These are phyloP conservation scores for Tolypocladium tundrense DNA, from an alignment of 2,329 filamentous ascomycete species.

Conservation along the genomic window DNA sequence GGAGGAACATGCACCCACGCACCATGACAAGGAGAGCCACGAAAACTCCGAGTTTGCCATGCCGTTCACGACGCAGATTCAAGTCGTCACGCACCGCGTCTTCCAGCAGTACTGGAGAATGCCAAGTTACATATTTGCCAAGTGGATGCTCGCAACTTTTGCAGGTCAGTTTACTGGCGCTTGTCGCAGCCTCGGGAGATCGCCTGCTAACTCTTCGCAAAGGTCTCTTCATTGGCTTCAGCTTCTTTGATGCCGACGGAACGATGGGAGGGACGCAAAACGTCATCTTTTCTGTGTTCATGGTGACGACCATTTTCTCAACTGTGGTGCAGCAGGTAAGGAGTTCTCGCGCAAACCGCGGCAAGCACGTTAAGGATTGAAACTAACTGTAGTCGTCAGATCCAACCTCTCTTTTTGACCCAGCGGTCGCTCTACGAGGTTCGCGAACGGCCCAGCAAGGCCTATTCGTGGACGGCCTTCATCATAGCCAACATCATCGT, in stretches of 20 bases:
- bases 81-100: slow-evolving; percentile 54
- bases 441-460: slow-evolving; percentile 62
- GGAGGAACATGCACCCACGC: slow-evolving; percentile 5
- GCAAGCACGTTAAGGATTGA: too few relatives aligned
- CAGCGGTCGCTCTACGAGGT: slow-evolving; percentile 69
- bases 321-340: slow-evolving; percentile 51
- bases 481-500: slow-evolving; percentile 61
- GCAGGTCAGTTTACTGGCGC: slow-evolving; percentile 18
- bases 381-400: slow-evolving; percentile 23
- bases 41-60: slow-evolving; percentile 63
- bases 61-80: slow-evolving; percentile 56
- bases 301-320: slow-evolving; percentile 65
- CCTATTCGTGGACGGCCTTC: slow-evolving; percentile 68
- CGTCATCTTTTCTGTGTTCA: slow-evolving; percentile 65
- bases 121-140: slow-evolving; percentile 68
- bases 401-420: slow-evolving; percentile 67
- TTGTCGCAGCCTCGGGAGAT: not conserved
- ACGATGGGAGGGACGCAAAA: slow-evolving; percentile 63
- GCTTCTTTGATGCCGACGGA: slow-evolving; percentile 47
- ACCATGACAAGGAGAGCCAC: slow-evolving; percentile 7
- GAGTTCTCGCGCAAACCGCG: slow-evolving; percentile 4
- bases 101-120: slow-evolving; percentile 81
- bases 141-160: slow-evolving; percentile 49
- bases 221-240: slow-evolving; percentile 64
- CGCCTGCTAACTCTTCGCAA: not conserved